Evolutionary conservation across 2,329 filamentous ascomycete genomes (phyloP), one percentile per base, ranked within the genome.

Genomic region (Westerdykella ornata): DNA sequence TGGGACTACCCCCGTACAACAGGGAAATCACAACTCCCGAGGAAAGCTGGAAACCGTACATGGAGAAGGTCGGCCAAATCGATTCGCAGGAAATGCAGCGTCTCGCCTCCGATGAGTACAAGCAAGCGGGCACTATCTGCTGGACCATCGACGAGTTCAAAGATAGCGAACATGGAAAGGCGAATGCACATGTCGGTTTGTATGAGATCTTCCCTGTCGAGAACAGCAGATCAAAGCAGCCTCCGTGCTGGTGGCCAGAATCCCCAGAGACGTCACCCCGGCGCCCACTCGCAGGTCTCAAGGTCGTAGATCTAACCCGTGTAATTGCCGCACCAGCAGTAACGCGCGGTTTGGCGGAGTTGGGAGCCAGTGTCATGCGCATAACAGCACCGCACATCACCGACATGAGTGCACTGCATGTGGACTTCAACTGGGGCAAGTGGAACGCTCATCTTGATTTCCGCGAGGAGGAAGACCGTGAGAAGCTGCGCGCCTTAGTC

Each of bases 361-460:
- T 70, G 5, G 73, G 73, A 0, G 73, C 73, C 0, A 68, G 65
- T 31, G 70, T 75, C 1, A 66, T 74, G 65, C 54, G 70, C 6
- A 56, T 74, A 12, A 71, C 69, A 0, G 59, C 60, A 1, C 53
- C 62, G 1, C 53, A 67, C 8, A 40, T 73, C 4, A 59, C 67
- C 0, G 71, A 74, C 37, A 52, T 72, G 41, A 65, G 65, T 0
- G 36, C 39, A 0, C 37, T 75, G 13, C 70, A 72, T 35, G 57
- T 60, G 2, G 73, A 76, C 42, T 55, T 76, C 2, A 74, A 69
- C 47, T 70, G 67, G 61, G 75, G 75, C 2, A 77, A 77, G 46
- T 70, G 71, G 66, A 72, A 68, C 22, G 47, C 62, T 1, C 53
- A 65, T 38, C 58, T 76, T 0, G 66, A 76, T 48, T 62, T 76